These are phyloP conservation scores for Cyclaneusma minus DNA, from an alignment of 2,329 filamentous ascomycete genomes.

Conservation along the genomic window DNA sequence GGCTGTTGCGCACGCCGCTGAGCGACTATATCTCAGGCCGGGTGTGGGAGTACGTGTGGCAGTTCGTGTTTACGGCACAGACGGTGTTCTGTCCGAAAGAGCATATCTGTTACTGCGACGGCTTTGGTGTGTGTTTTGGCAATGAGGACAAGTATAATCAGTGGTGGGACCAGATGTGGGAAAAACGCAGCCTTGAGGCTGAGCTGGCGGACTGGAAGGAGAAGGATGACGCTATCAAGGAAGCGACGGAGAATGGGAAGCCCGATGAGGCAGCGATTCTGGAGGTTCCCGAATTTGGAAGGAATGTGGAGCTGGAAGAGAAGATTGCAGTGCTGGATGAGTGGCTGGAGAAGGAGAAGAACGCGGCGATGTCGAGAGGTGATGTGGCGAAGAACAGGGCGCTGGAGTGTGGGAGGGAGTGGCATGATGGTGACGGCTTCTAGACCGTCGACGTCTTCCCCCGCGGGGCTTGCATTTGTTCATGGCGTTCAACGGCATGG, in stretches of 20 bases:
- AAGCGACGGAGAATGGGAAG: constrained; percentile 1
- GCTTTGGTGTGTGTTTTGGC: constrained; percentile 18
- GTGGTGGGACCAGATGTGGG: constrained; percentile 3
- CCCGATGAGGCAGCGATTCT: constrained; percentile 1
- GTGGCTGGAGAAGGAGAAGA: constrained; percentile 1
- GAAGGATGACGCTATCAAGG: constrained; percentile 2
- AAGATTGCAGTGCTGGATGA: constrained; percentile 2
- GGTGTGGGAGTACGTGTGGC: constrained; percentile 51
- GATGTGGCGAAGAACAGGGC: constrained; percentile 2
- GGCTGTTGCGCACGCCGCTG: constrained; percentile 38
- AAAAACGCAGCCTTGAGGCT: constrained; percentile 1
- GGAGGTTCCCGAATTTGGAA: constrained; percentile 1
- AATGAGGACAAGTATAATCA: constrained; percentile 11
- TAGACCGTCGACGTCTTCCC: no score
- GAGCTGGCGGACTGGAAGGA: constrained; percentile 1
- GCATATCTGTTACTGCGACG: constrained; percentile 17
- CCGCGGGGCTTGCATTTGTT: no score
- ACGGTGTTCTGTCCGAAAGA: constrained; percentile 13
- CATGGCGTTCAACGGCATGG: no score
- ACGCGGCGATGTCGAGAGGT: constrained; percentile 2
- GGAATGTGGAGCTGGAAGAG: constrained; percentile 2
- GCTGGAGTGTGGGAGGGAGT: constrained; percentile 2
- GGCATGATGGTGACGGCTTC: constrained; percentile 3
- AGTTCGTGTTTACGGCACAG: constrained; percentile 19
- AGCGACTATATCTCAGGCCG: constrained; percentile 39